Conservation (phyloP, 129 eudicot species). For the Flaveria sonorensis region DNA sequence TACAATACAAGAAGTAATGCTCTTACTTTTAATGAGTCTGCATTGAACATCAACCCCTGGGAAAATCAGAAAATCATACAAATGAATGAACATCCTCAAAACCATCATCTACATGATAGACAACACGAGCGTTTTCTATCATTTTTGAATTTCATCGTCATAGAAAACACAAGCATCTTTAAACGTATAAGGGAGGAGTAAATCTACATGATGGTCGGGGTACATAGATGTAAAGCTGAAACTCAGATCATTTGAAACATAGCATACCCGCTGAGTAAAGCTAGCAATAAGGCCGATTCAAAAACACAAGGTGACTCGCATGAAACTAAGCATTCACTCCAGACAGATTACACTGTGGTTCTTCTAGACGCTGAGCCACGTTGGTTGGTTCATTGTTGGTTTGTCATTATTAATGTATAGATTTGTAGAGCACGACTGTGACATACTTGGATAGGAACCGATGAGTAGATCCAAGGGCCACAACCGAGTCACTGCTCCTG, state of each 20-base stretch:
- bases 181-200: neutral
- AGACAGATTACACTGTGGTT: neutral
- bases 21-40: neutral
- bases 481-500: conserved; percentile 69
- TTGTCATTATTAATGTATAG: conserved; percentile 62
- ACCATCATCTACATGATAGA: neutral
- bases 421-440: conserved; percentile 91
- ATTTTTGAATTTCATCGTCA: neutral
- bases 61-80: neutral
- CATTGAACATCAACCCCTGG: neutral
- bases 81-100: neutral
- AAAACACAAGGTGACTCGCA: too few species aligned
- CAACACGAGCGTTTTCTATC: neutral
- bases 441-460: conserved; percentile 88
- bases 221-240: conserved; percentile 19
- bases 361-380: neutral
- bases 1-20: neutral
- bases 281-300: too few species aligned
- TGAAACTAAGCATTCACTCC: too few species aligned
- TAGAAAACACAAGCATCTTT: neutral
- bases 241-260: conserved; percentile 8
- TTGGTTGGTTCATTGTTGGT: neutral
- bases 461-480: conserved; percentile 88
- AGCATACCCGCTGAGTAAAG: neutral
- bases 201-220: conserved; percentile 21